A percentile compares a stretch with the other conserved stretches of the same genome.
These are phyloP conservation scores for Inonotus hispidus DNA, from an alignment of 1,284 basidiomycete species.

Conservation along the genomic window DNA sequence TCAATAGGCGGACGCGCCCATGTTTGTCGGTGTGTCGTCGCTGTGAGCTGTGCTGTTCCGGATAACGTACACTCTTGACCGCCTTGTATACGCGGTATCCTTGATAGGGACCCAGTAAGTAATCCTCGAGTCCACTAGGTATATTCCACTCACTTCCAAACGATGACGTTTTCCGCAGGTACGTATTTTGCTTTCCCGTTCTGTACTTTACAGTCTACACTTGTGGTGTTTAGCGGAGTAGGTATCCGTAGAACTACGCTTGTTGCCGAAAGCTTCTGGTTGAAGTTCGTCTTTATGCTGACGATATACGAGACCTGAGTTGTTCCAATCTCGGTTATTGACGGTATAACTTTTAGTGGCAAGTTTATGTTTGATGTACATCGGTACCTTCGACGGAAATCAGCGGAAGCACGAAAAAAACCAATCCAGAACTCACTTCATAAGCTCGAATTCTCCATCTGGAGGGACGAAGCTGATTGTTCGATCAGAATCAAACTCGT, in stretches of 20 bases:
- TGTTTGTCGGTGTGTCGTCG: slow-evolving; percentile 85
- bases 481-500: slow-evolving; percentile 89
- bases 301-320: slow-evolving; percentile 89
- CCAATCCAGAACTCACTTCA: slow-evolving; percentile 56
- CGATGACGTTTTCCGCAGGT: slow-evolving; percentile 89
- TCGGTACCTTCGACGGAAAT: slow-evolving; percentile 65
- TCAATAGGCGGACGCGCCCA: slow-evolving; percentile 98
- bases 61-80: slow-evolving; percentile 86
- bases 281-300: slow-evolving; percentile 86
- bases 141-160: slow-evolving; percentile 84
- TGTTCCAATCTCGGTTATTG: slow-evolving; percentile 90
- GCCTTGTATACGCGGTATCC: slow-evolving; percentile 90
- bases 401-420: slow-evolving; percentile 5
- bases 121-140: not conserved
- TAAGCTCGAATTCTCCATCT: slow-evolving; percentile 98
- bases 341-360: slow-evolving; percentile 86
- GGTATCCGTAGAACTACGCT: slow-evolving; percentile 93
- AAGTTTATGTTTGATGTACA: slow-evolving; percentile 94
- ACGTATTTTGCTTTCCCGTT: slow-evolving; percentile 97
- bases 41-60: slow-evolving; percentile 79
- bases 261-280: slow-evolving; percentile 88
- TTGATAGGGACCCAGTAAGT: slow-evolving; percentile 29
- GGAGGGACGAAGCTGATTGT: slow-evolving; percentile 97
- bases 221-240: slow-evolving; percentile 91
- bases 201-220: slow-evolving; percentile 85